These are phyloP conservation scores for Nitzschia inconspicua DNA, from an alignment of 108 stramenopile genomes.

Conservation along the genomic window DNA sequence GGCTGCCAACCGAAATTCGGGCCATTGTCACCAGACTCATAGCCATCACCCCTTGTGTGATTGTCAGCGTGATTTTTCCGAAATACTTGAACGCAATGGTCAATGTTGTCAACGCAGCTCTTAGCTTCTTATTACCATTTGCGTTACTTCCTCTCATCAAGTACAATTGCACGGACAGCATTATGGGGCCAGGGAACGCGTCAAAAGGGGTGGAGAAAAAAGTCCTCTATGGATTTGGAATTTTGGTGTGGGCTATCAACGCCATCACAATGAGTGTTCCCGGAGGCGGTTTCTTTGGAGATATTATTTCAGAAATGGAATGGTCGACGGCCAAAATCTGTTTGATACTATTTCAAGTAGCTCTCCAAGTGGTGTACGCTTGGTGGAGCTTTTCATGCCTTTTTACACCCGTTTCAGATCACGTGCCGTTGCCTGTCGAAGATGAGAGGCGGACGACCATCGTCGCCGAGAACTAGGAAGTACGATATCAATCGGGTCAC, in stretches of 20 bases:
- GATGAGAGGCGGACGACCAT: too few relatives aligned
- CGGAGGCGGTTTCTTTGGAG: conserved; percentile 64
- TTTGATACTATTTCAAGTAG: conserved; percentile 36
- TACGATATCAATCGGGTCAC: too few relatives aligned
- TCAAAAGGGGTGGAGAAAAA: conserved; percentile 33
- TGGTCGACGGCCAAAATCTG: conserved; percentile 25
- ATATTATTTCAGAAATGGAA: conserved; percentile 21
- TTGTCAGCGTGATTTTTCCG: conserved; percentile 66
- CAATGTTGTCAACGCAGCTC: conserved; percentile 73
- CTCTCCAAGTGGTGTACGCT: conserved; percentile 40
- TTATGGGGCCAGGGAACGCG: conserved; percentile 66
- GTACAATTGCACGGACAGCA: conserved; percentile 42
- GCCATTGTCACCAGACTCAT: conserved; percentile 69
- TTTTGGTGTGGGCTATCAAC: conserved; percentile 51
- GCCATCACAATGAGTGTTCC: conserved; percentile 41
- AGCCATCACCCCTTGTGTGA: conserved; percentile 71
- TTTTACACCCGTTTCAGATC: not conserved
- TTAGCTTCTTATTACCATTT: conserved; percentile 76
- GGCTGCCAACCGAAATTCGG: conserved; percentile 52
- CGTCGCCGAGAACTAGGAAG: too few relatives aligned
- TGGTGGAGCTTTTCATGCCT: conserved; percentile 38
- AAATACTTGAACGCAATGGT: conserved; percentile 57
- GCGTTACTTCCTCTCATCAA: conserved; percentile 76
- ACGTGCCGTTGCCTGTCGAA: too few relatives aligned
- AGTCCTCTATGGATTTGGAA: conserved; percentile 38